Percentiles rank a stretch among this genome's conserved stretches.
phyloP scores from a whole-genome alignment of 345 rosid species.

The Brassica rapa region DNA sequence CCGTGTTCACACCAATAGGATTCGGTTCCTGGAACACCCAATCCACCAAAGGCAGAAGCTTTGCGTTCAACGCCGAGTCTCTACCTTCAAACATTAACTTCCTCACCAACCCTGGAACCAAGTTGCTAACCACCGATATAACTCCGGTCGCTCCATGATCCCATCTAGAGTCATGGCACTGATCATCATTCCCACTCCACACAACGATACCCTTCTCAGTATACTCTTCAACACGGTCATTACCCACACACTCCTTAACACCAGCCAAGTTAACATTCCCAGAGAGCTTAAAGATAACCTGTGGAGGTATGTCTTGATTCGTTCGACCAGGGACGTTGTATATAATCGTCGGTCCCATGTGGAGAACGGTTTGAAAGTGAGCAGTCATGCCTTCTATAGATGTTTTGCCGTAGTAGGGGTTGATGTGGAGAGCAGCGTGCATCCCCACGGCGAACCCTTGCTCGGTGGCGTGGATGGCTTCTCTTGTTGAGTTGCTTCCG shows the following conservation, averaged over 20 bases:
- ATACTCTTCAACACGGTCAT: constrained; percentile 63
- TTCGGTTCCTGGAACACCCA: constrained; percentile 84
- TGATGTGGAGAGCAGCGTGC: constrained; percentile 95
- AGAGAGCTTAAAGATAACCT: constrained; percentile 57
- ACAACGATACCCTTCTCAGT: constrained; percentile 67
- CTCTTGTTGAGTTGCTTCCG: constrained; percentile 87
- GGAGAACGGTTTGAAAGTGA: constrained; percentile 72
- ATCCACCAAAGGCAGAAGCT: constrained; percentile 70
- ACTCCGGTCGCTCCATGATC: constrained; percentile 71
- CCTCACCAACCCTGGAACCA: constrained; percentile 68
- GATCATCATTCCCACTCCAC: constrained; percentile 87
- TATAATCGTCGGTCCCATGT: constrained; percentile 82
- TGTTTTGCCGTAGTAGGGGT: constrained; percentile 94
- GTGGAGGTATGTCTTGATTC: constrained; percentile 76
- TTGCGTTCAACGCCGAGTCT: constrained; percentile 54
- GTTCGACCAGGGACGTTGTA: constrained; percentile 87
- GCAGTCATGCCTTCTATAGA: constrained; percentile 67
- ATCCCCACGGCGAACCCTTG: constrained; percentile 93
- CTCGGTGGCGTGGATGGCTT: constrained; percentile 89
- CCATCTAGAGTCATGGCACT: constrained; percentile 89
- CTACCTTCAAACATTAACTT: constrained; percentile 70
- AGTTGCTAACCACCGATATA: constrained; percentile 75
- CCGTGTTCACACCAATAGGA: constrained; percentile 84
- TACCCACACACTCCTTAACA: constrained; percentile 75
- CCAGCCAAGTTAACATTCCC: constrained; percentile 70